Base-by-base conservation (phyloP, 257 asterid species). In the Solanum ossicruentum region DNA sequence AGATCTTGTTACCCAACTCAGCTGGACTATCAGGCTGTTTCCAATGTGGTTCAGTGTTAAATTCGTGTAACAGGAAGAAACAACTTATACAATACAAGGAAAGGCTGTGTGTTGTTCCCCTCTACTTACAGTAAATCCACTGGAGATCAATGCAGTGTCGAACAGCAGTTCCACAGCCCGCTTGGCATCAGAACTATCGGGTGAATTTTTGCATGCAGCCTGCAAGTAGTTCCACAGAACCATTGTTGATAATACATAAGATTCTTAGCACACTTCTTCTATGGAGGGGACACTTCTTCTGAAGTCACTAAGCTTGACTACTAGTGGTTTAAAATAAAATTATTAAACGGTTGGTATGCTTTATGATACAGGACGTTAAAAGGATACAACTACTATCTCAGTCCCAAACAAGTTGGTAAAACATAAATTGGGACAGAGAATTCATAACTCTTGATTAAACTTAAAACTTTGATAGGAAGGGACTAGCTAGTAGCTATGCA, bases 131-230 rank as follows among this genome's bases (percentile, higher is more conserved):
- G 96, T 91, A 90, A 94, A 97, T 73, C 99, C 99, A 91, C 99
- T 97, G 36, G 99, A 95, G 85, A 97, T 93, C 88, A 97, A 86
- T 79, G 99, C 98, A 0, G 99, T 94, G 4, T 97, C 99, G 1
- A 94, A 97, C 13, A 97, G 88, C 77, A 97, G 97, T 32, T 97
- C 98, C 18, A 94, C 95, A 1, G 98, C 99, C 85, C 98, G 91
- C 89, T 90, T 95, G 54, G 99, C 99, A 26, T 97, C 99, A 13
- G 91, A 81, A 89, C 95, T 95, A 12, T 95, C 97, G 0, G 99
- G 97, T 61, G 91, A 97, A 70, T 92, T 95, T 92, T 92, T 97
- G 93, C 99, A 93, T 17, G 99, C 99, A 58, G 99, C 99, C 99
- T 97, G 94, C 86, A 88, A 85, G 78, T 83, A 49, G 6, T 12